These are phyloP conservation scores for Dothideomycetes sp. DNA, from an alignment of 2,329 filamentous ascomycete species.

Conservation along the genomic window DNA sequence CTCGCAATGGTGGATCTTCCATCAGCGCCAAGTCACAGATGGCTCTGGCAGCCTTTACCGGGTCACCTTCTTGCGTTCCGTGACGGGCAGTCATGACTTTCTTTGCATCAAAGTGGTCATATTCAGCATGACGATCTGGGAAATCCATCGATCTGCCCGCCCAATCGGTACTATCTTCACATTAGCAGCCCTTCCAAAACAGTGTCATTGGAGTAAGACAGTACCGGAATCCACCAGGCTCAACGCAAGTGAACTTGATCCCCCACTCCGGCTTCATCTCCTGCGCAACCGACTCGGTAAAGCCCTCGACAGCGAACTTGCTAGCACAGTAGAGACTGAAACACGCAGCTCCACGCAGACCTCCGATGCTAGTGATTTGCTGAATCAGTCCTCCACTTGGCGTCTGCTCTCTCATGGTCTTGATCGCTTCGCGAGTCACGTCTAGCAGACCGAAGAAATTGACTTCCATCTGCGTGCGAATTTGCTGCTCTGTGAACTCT, in stretches of 20 bases:
- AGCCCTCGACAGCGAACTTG: conserved; percentile 39
- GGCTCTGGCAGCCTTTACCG: conserved; percentile 33
- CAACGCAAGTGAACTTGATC: conserved; percentile 34
- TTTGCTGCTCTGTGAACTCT: conserved; percentile 36
- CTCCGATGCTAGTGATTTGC: conserved; percentile 45
- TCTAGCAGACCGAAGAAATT: conserved; percentile 49
- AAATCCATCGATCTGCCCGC: conserved; percentile 36
- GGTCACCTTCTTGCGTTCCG: conserved; percentile 38
- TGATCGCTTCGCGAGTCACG: conserved; percentile 37
- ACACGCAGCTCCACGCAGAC: conserved; percentile 29
- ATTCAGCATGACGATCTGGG: conserved; percentile 31
- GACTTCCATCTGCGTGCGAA: conserved; percentile 44
- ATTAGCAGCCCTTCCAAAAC: no score
- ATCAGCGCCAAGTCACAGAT: conserved; percentile 47
- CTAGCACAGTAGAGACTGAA: conserved; percentile 30
- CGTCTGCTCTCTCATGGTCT: conserved; percentile 34
- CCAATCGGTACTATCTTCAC: conserved; percentile 37
- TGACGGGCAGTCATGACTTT: conserved; percentile 28
- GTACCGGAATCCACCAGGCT: conserved; percentile 36
- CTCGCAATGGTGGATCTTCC: conserved; percentile 40
- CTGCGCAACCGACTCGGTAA: conserved; percentile 30
- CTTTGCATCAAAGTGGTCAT: conserved; percentile 37
- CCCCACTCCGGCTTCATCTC: conserved; percentile 37
- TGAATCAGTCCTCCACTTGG: conserved; percentile 42
- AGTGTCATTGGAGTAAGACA: no score